Base-by-base conservation (phyloP, 1,139 yeast species). In the Sugiyamaella japonica region DNA sequence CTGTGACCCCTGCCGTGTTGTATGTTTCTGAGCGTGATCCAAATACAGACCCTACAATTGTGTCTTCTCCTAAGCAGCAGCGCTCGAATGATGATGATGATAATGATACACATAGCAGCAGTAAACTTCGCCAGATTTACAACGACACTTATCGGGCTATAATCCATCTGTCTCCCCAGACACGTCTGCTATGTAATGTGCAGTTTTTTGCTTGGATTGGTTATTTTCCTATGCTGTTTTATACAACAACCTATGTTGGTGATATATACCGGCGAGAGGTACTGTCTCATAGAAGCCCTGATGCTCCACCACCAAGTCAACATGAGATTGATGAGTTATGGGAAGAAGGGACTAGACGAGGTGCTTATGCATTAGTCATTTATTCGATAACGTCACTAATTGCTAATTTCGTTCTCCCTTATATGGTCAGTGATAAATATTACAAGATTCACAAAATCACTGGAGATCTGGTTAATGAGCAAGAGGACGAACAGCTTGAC, bases 1-100 rank as follows among this genome's bases (percentile, higher is more conserved):
- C 79, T 1, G 78, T 81, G 1, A 59, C 68, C 0, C 59, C 72
- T 6, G 77, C 83, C 0, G 71, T 80, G 37, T 57, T 57, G 8
- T 62, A 63, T 38, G 72, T 80, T 38, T 63, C 68, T n/a, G 84
- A 80, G 59, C 65, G 78, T 49, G 74, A 78, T 52, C 83, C 83
- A 1, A 71, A 70, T 15, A 65, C 68, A 3, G 82, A 79, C 41
- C 58, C 59, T 7, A 54, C 61, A 10, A 56, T 76, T 25, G 52
- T 51, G 6, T 20, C 25, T 17, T 46, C 53, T 23, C 36, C 55
- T 17, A 43, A 50, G 12, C 46, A 50, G 12, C 46, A 12, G 59
- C 68, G n/a, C 76, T 72, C 58, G 23, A 65, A 65, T 51, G 25
- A 20, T 6, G 66, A 65, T 51, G 25, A 20, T 6, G 6, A 6